Conservation (phyloP, 805 yeast species). For the Sungouiella thailandica region DNA sequence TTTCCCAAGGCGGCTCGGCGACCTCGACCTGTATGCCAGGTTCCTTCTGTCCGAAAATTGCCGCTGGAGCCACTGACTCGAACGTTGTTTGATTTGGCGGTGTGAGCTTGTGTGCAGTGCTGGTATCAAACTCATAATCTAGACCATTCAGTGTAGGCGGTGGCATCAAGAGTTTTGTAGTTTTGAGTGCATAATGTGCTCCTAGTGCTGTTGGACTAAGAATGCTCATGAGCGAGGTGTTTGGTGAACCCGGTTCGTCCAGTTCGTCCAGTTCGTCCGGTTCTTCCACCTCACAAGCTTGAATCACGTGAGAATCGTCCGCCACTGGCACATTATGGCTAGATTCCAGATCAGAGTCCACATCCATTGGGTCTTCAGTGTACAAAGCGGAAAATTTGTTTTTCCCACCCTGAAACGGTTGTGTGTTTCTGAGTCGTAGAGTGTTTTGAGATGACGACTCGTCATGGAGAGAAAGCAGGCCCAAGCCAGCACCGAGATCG, state of each 20-base stretch:
- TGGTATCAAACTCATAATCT: slow-evolving; percentile 26
- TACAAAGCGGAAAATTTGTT: too few relatives aligned
- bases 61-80: background rate
- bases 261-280: too few relatives aligned
- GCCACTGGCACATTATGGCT: too few relatives aligned
- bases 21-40: background rate
- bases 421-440: too few relatives aligned
- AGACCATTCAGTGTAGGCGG: slow-evolving; percentile 14
- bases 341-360: too few relatives aligned
- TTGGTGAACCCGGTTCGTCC: slow-evolving; percentile 1
- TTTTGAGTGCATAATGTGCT: slow-evolving; percentile 34
- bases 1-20: background rate
- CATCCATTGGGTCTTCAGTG: too few relatives aligned
- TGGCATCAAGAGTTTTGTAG: slow-evolving; percentile 25
- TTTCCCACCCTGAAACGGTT: too few relatives aligned
- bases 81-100: background rate
- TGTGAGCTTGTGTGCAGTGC: slow-evolving; percentile 3
- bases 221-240: slow-evolving; percentile 13
- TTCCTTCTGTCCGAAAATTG: background rate
- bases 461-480: slow-evolving; percentile 9
- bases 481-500: slow-evolving; percentile 12
- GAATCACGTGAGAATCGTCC: too few relatives aligned
- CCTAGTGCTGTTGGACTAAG: slow-evolving; percentile 39
- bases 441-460: too few relatives aligned
- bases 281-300: too few relatives aligned